These are phyloP conservation scores for Cytauxzoon felis DNA, from an alignment of 169 alveolate genomes.

Conservation along the genomic window DNA sequence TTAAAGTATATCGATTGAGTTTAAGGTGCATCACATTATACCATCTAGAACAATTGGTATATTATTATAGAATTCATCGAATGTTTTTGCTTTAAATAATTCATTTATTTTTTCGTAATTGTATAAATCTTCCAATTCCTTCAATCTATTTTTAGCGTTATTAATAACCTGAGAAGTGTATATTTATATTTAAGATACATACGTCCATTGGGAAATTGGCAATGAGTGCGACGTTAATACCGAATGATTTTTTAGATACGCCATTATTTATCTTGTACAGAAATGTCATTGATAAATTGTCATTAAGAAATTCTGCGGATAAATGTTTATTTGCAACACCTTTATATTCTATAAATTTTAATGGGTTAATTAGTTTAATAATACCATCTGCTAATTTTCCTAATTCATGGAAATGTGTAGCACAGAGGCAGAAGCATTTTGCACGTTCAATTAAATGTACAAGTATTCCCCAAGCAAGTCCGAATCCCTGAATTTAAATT, in stretches of 20 bases:
- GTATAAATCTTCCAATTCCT: slow-evolving; percentile 30
- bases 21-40: slow-evolving; percentile 1
- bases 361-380: slow-evolving; percentile 52
- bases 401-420: slow-evolving; percentile 97
- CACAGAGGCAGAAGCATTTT: slow-evolving; percentile 91
- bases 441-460: slow-evolving; percentile 85
- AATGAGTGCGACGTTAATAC: slow-evolving; percentile 91
- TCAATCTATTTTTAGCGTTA: slow-evolving; percentile 42
- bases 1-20: neutral
- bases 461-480: slow-evolving; percentile 96
- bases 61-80: slow-evolving; percentile 33
- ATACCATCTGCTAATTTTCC: slow-evolving; percentile 82
- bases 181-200: neutral
- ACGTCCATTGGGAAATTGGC: slow-evolving; percentile 86
- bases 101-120: slow-evolving; percentile 1
- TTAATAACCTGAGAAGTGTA: slow-evolving; percentile 30
- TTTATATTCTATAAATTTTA: slow-evolving; percentile 69
- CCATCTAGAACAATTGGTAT: neutral
- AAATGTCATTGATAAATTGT: slow-evolving; percentile 68
- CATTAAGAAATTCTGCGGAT: slow-evolving; percentile 65
- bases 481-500: slow-evolving; percentile 84
- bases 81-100: slow-evolving; percentile 10
- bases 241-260: slow-evolving; percentile 87
- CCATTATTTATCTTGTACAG: slow-evolving; percentile 88
- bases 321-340: slow-evolving; percentile 84